phyloP scores from a whole-genome alignment of 2,329 filamentous ascomycete species.

The Diaporthe caulivora region DNA sequence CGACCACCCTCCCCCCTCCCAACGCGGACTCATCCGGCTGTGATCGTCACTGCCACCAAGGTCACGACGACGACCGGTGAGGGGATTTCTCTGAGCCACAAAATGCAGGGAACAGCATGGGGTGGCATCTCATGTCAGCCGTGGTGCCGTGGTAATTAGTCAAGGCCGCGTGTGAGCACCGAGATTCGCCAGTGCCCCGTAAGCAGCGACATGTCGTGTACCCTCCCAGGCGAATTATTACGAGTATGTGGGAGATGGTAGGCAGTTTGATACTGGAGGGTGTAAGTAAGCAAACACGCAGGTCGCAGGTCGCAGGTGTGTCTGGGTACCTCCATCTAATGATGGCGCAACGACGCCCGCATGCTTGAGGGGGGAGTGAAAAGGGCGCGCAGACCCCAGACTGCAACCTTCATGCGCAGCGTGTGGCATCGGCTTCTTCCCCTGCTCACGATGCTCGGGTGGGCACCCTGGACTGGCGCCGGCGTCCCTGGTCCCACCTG shows the following conservation, averaged over 20 bases:
- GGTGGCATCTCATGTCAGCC: slow-evolving; percentile 25
- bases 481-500: neutral
- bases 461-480: neutral
- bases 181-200: slow-evolving; percentile 24
- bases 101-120: neutral
- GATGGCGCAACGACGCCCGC: slow-evolving; percentile 25
- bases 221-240: slow-evolving; percentile 4
- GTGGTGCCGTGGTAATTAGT: slow-evolving; percentile 23
- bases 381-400: slow-evolving; percentile 24
- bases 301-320: too few relatives aligned
- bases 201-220: slow-evolving; percentile 25
- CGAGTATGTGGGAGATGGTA: neutral
- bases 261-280: neutral
- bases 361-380: slow-evolving; percentile 10
- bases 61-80: slow-evolving; percentile 19
- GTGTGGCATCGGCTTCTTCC: slow-evolving; percentile 8
- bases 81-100: slow-evolving; percentile 10
- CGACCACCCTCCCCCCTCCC: neutral
- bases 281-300: slow-evolving; percentile 1
- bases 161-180: slow-evolving; percentile 15
- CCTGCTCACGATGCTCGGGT: too few relatives aligned
- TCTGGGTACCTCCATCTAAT: slow-evolving; percentile 17
- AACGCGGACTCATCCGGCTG: slow-evolving; percentile 2
- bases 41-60: slow-evolving; percentile 14
- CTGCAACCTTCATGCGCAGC: slow-evolving; percentile 24